Evolutionary conservation across 2,329 filamentous ascomycete genomes (phyloP).

Genomic region (Paracorniculantispora psalliotae): DNA sequence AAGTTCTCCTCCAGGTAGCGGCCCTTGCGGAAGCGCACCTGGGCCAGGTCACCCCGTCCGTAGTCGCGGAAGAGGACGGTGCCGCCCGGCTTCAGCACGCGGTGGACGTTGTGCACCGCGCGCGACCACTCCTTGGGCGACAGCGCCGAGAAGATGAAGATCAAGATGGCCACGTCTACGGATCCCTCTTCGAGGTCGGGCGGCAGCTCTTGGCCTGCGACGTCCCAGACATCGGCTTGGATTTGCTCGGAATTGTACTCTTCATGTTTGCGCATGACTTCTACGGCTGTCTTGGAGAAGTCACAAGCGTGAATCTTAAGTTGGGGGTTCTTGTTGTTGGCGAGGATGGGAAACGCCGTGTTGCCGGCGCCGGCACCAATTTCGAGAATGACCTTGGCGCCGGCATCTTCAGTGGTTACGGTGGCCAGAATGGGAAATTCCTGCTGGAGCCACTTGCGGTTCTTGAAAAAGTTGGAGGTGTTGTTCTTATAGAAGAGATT

Average conservation of each 20-base stretch:
- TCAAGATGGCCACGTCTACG: constrained; percentile 88
- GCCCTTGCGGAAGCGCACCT: constrained; percentile 95
- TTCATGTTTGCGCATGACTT: constrained; percentile 79
- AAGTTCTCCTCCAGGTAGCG: constrained; percentile 95
- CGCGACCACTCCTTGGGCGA: constrained; percentile 78
- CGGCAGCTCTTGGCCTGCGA: constrained; percentile 66
- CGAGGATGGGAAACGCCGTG: constrained; percentile 86
- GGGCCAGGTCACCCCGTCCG: constrained; percentile 88
- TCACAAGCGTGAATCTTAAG: constrained; percentile 91
- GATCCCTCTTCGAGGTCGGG: constrained; percentile 70
- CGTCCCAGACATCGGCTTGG: constrained; percentile 93
- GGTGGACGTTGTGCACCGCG: constrained; percentile 75
- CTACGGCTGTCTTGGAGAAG: constrained; percentile 91
- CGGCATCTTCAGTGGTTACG: constrained; percentile 66
- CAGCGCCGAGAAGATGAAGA: constrained; percentile 95
- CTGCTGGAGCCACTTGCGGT: constrained; percentile 93
- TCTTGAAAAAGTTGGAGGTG: constrained; percentile 95
- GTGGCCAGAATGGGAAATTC: constrained; percentile 87
- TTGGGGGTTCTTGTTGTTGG: constrained; percentile 74
- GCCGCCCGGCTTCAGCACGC: constrained; percentile 85
- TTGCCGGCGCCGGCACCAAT: constrained; percentile 95
- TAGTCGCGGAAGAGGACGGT: constrained; percentile 94
- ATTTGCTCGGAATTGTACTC: constrained; percentile 69
- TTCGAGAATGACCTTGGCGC: constrained; percentile 70
- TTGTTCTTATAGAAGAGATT: constrained; percentile 98